phyloP scores from a whole-genome alignment of 805 yeast genomes.

The Peterozyma toletana region DNA sequence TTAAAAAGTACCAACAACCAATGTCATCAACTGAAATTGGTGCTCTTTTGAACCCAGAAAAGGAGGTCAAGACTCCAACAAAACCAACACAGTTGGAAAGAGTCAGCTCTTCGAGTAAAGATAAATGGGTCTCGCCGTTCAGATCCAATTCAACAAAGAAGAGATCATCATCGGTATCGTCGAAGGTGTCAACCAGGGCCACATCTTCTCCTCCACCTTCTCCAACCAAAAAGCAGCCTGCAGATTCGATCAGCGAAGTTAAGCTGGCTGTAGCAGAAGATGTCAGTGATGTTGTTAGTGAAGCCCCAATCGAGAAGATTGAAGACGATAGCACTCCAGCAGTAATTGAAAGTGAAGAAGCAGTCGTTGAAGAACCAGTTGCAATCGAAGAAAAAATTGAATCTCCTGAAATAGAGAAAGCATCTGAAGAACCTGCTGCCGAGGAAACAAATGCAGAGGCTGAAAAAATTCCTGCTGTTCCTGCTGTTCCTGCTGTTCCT shows the following conservation, averaged over 20 bases:
- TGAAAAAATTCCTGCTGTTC: slow-evolving; percentile 7
- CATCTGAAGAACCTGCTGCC: slow-evolving; percentile 9
- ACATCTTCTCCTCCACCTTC: too few relatives aligned
- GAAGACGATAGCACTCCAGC: slow-evolving; percentile 5
- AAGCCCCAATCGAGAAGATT: not conserved
- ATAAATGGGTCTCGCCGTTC: slow-evolving; percentile 2
- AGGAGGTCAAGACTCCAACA: slow-evolving; percentile 7
- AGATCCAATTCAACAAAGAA: too few relatives aligned
- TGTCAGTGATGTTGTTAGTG: not conserved
- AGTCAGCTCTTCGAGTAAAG: slow-evolving; percentile 12
- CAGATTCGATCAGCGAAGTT: not conserved
- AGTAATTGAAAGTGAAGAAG: slow-evolving; percentile 2
- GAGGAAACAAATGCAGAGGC: slow-evolving; percentile 3
- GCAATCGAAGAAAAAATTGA: slow-evolving; percentile 9
- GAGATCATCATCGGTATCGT: too few relatives aligned
- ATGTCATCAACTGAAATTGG: slow-evolving; percentile 15
- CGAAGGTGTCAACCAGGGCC: too few relatives aligned
- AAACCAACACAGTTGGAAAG: slow-evolving; percentile 14
- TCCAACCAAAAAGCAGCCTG: too few relatives aligned
- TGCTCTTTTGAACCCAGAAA: slow-evolving; percentile 10
- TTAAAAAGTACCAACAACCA: too few relatives aligned
- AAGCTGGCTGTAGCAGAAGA: not conserved
- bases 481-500: slow-evolving; percentile 7
- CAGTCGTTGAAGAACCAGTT: slow-evolving; percentile 7
- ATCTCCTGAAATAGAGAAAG: slow-evolving; percentile 7